Evolutionary conservation across 805 yeast species (phyloP).

Genomic region (Komagataella pseudopastoris): DNA sequence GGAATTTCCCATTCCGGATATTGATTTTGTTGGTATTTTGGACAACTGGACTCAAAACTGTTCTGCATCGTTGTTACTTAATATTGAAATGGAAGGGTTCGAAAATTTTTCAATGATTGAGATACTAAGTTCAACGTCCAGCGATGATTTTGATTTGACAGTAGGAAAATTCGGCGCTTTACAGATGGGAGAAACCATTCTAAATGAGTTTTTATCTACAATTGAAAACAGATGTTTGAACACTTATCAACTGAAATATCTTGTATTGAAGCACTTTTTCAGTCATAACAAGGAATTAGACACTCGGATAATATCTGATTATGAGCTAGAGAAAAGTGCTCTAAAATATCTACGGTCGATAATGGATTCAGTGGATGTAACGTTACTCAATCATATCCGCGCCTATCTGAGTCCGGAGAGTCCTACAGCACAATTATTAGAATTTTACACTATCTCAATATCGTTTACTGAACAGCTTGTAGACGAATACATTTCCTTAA

Average conservation of each 20-base stretch:
- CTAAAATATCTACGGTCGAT: conserved; percentile 9
- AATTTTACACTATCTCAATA: conserved; percentile 9
- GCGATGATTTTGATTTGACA: conserved; percentile 5
- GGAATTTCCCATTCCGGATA: not conserved
- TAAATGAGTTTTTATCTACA: conserved; percentile 7
- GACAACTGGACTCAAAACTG: conserved; percentile 16
- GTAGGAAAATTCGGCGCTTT: conserved; percentile 7
- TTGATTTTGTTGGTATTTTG: conserved; percentile 14
- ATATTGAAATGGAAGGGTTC: conserved; percentile 4
- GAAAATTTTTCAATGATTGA: conserved; percentile 16
- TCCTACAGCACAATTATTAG: not conserved
- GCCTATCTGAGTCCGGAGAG: conserved; percentile 1
- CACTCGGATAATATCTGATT: conserved; percentile 13
- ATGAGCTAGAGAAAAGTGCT: conserved; percentile 7
- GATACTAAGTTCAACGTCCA: conserved; percentile 12
- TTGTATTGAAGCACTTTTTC: conserved; percentile 13
- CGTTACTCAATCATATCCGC: conserved; percentile 6
- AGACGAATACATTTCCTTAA: conserved; percentile 24
- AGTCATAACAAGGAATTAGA: conserved; percentile 4
- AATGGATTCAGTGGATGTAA: conserved; percentile 15
- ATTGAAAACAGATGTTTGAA: conserved; percentile 11
- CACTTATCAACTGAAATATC: conserved; percentile 14
- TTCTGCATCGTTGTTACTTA: conserved; percentile 4
- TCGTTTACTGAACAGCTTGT: conserved; percentile 29
- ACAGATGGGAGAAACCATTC: conserved; percentile 6